Evolutionary conservation across 2,329 filamentous ascomycete species (phyloP), one percentile per base, ranked within the genome.

Genomic region (Ophiostoma fasciatum): DNA sequence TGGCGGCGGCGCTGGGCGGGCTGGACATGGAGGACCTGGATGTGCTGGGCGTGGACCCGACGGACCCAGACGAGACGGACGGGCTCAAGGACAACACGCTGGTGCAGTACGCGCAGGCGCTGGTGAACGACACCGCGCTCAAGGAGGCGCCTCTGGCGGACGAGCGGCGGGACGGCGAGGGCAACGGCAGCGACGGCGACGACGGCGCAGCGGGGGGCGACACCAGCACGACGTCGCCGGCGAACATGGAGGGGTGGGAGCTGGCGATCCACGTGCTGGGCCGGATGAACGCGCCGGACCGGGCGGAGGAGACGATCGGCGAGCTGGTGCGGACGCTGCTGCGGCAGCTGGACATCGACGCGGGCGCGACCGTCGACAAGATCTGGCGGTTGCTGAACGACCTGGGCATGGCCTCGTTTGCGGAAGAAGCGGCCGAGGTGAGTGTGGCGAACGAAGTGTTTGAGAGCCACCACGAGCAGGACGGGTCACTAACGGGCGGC

Each of bases 11-110:
- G 3, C 32, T 44, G 19, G 68, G 74, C 25, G 77, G 74, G 18
- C 71, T 93, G 38, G 84, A 87, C 49, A 73, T 82, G 57, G 79
- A 85, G 43, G 87, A 94, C 50, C 61, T 94, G 30, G 82, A 90
- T 59, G 71, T 94, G 9, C 63, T 96, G 11, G 85, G 73, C 13
- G 59, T 83, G 64, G 71, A 62, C 17, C 62, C 64, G 32, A 64
- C 61, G 7, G 71, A 69, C 2, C 64, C 72, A 9, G 66, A 74
- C 37, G 69, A 76, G 45, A 51, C 67, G 32, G 67, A 74, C 41
- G 65, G 83, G 7, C 74, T 77, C 43, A 85, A 88, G 51, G 85
- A 94, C 52, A 76, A 80, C 23, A 74, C 88, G 4, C 64, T 94
- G 7, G 68, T 78, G 7, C 62, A 73, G 32, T 96, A 94, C 54